Evolutionary conservation across 2,329 filamentous ascomycete species (phyloP), one percentile per base, ranked within the genome.

Genomic region (Scortechinia acanthostroma): DNA sequence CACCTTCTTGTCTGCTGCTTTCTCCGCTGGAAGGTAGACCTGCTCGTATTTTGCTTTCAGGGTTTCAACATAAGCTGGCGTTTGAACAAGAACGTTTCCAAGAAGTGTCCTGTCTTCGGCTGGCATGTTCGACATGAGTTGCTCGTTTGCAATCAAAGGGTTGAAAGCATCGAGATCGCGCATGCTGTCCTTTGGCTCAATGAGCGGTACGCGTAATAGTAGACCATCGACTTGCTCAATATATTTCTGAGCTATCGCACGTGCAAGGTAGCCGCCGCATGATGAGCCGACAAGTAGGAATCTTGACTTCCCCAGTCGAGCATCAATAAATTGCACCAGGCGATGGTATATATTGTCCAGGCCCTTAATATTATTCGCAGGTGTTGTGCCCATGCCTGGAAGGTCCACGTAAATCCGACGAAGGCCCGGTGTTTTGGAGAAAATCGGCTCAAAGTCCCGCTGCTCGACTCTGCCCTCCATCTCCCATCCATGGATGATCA

Each of bases 401-500:
- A 58, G 55, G 46, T 58, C 56, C 3, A 57, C 49, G 42, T 58
- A 58, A 22, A 58, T 57, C 10, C 56, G 53, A 21, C 43, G 48
- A 45, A 57, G 46, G n/a, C 45, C 47, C 1, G 46, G 45, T 45
- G 15, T 47, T 44, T 47, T 52, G 33, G 14, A 50, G 49, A 58
- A 56, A 10, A 58, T 56, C 5, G 56, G 56, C 46, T 59, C 56
- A 35, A 58, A 57, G 48, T 57, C 56, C 4, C 47, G 22, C 43
- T 50, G 46, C 37, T 59, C 56, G 19, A 42, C 50, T 47, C 33
- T 50, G 21, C 49, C 51, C 1, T 50, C 22, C 46, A 55, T 46
- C 30, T 55, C 21, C 56, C 56, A 59, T 22, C 56, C 56, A 46
- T 56, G 56, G 17, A 58, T 51, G 43, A 58, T 53, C 16, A 58